Conservation (phyloP, 805 yeast species). For the Kuraishia cidri region DNA sequence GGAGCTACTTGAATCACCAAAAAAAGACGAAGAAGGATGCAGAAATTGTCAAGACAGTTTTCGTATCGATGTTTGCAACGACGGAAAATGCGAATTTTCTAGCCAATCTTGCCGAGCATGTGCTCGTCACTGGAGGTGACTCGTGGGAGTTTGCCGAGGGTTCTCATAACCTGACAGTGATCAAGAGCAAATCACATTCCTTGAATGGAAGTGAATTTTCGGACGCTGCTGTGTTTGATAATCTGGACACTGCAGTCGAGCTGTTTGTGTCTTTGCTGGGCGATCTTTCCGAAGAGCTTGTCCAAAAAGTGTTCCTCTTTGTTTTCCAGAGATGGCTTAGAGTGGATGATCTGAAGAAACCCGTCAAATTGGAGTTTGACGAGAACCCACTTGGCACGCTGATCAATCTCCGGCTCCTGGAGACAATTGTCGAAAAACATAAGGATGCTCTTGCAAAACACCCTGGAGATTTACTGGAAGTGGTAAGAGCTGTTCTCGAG, state of each 20-base stretch:
- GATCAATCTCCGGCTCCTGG: conserved; percentile 56
- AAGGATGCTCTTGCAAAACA: conserved; percentile 46
- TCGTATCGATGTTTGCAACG: conserved; percentile 22
- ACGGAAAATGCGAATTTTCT: conserved; percentile 12
- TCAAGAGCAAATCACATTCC: conserved; percentile 8
- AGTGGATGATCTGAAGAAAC: conserved; percentile 6
- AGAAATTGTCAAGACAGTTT: conserved; percentile 25
- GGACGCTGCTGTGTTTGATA: conserved; percentile 26
- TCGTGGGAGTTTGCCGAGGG: conserved; percentile 34
- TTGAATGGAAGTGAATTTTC: conserved; percentile 4
- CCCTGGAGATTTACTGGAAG: conserved; percentile 46
- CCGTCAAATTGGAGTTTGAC: conserved; percentile 7
- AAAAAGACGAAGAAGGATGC: conserved; percentile 18
- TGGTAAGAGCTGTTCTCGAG: conserved; percentile 32
- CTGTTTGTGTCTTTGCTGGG: conserved; percentile 33
- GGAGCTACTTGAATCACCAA: conserved; percentile 36
- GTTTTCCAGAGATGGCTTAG: conserved; percentile 56
- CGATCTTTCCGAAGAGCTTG: conserved; percentile 36
- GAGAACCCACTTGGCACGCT: conserved; percentile 45
- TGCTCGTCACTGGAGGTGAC: conserved; percentile 20
- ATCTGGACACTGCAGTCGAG: conserved; percentile 34
- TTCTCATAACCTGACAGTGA: conserved; percentile 21
- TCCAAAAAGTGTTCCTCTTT: conserved; percentile 36
- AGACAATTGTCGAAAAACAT: conserved; percentile 46
- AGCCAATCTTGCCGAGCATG: conserved; percentile 23